Evolutionary conservation across 1,284 basidiomycete genomes (phyloP).

Genomic region (Rhodotorula sp.): DNA sequence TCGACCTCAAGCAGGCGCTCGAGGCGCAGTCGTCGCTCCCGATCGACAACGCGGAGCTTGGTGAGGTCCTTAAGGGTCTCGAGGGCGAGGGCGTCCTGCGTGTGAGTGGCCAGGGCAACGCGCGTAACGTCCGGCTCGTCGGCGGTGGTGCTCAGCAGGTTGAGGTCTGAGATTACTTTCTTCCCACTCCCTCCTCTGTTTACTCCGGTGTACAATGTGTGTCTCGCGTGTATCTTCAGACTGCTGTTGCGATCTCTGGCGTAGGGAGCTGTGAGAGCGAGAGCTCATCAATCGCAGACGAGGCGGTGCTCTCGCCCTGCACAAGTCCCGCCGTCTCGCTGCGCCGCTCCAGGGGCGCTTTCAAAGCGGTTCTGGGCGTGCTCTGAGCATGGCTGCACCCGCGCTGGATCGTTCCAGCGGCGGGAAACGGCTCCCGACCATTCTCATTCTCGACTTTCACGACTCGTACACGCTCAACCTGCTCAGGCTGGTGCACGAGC

Average conservation of each 20-base stretch:
- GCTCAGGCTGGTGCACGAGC: constrained; percentile 32
- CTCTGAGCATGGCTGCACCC: no score
- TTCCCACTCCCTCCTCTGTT: no score
- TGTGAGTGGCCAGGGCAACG: constrained; percentile 16
- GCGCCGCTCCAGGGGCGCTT: no score
- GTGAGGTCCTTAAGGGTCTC: constrained; percentile 54
- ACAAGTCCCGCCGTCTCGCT: no score
- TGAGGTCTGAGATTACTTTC: constrained; percentile 20
- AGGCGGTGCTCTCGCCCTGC: no score
- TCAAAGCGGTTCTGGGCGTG: no score
- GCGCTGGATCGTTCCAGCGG: no score
- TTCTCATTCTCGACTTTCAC: constrained; percentile 76
- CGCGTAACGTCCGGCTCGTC: constrained; percentile 18
- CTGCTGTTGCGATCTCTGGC: no score
- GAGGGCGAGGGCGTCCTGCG: constrained; percentile 37
- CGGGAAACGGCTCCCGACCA: constrained; percentile 30
- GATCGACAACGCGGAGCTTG: constrained; percentile 62
- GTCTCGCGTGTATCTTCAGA: no score
- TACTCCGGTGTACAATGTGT: no score
- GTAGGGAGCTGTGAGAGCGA: no score
- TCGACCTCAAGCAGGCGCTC: constrained; percentile 70
- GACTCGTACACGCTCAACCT: constrained; percentile 79
- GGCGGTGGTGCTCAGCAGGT: constrained; percentile 14
- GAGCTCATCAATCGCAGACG: no score
- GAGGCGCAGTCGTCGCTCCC: constrained; percentile 76